A percentile compares a stretch with the other conserved stretches of the same genome.
These are phyloP conservation scores for Myxozyma lipomycoides DNA, from an alignment of 805 yeast species.

Conservation along the genomic window DNA sequence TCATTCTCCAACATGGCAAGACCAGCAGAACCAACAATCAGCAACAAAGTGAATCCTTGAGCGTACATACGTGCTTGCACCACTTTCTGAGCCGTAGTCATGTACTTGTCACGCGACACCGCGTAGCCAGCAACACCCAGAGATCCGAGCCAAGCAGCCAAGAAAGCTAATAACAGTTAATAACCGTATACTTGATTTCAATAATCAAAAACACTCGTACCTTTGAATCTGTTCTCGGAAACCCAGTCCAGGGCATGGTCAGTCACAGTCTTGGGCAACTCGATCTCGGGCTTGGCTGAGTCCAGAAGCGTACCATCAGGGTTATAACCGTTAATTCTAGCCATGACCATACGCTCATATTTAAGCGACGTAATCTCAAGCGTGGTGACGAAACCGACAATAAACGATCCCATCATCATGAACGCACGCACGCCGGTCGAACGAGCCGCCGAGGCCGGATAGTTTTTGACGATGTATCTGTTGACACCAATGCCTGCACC, in stretches of 20 bases:
- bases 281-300: neutral
- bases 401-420: slow-evolving; percentile 16
- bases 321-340: slow-evolving; percentile 32
- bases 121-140: slow-evolving; percentile 72
- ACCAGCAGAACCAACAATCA: slow-evolving; percentile 63
- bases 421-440: slow-evolving; percentile 19
- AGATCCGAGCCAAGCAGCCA: slow-evolving; percentile 75
- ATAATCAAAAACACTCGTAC: slow-evolving; percentile 5
- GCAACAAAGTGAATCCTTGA: slow-evolving; percentile 70
- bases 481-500: slow-evolving; percentile 13
- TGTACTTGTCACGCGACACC: slow-evolving; percentile 68
- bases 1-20: slow-evolving; percentile 41
- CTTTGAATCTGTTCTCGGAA: slow-evolving; percentile 26
- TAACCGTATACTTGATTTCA: neutral
- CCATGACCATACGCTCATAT: slow-evolving; percentile 30
- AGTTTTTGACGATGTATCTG: slow-evolving; percentile 8
- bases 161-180: slow-evolving; percentile 42
- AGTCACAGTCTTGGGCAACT: slow-evolving; percentile 21
- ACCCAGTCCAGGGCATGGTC: slow-evolving; percentile 15
- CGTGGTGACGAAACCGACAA: slow-evolving; percentile 23
- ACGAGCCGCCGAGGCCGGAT: slow-evolving; percentile 9
- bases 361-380: slow-evolving; percentile 22
- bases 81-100: slow-evolving; percentile 74
- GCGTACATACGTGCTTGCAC: slow-evolving; percentile 92
- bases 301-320: slow-evolving; percentile 6